phyloP scores from a whole-genome alignment of 2,329 filamentous ascomycete genomes.

The Reticulascus tulasneorum region DNA sequence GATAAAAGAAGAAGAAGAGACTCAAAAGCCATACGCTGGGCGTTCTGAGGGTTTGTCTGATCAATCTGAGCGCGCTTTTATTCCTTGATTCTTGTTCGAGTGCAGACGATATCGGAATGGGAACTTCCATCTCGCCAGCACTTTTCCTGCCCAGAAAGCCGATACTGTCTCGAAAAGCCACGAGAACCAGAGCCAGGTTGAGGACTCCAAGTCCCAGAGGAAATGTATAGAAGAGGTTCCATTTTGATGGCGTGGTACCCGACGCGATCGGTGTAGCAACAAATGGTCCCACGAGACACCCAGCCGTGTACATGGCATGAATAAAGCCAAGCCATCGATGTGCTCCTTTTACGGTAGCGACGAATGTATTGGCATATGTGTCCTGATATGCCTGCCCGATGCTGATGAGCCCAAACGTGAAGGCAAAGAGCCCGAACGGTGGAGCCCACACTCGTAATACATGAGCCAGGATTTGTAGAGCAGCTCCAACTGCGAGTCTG shows the following conservation, averaged over 20 bases:
- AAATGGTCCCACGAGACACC: constrained; percentile 54
- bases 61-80: constrained; percentile 34
- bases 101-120: background rate
- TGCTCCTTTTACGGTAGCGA: constrained; percentile 43
- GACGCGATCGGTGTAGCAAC: constrained; percentile 48
- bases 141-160: constrained; percentile 14
- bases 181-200: constrained; percentile 43
- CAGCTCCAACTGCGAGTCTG: constrained; percentile 52
- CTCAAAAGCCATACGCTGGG: constrained; percentile 55
- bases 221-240: constrained; percentile 55
- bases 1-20: constrained; percentile 61
- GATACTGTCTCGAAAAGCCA: constrained; percentile 47
- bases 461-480: constrained; percentile 51
- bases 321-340: constrained; percentile 62
- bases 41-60: constrained; percentile 39
- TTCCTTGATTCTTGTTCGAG: too few relatives aligned
- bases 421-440: constrained; percentile 52
- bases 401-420: constrained; percentile 55
- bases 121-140: constrained; percentile 20
- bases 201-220: constrained; percentile 47
- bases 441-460: constrained; percentile 52
- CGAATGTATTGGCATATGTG: constrained; percentile 59
- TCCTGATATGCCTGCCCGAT: constrained; percentile 62
- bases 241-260: constrained; percentile 29
- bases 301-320: constrained; percentile 58